A percentile compares a stretch with the other conserved stretches of the same genome.
phyloP scores from a whole-genome alignment of 2,329 filamentous ascomycete species.

The Talaromyces piceae region DNA sequence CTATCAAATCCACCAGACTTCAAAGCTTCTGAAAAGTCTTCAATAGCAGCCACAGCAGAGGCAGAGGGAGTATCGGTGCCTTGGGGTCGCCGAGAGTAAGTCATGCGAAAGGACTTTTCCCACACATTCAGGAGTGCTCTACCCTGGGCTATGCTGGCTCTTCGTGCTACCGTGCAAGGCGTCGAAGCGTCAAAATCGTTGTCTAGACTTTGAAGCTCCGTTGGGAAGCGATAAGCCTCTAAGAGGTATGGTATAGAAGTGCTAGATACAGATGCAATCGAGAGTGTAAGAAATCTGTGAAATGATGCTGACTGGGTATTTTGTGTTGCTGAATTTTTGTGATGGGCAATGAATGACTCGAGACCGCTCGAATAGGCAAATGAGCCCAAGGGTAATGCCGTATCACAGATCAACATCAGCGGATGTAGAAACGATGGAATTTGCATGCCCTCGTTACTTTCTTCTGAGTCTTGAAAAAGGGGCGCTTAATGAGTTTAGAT shows the following conservation, averaged over 20 bases:
- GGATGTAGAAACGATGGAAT: conserved; percentile 37
- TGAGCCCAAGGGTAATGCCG: conserved; percentile 56
- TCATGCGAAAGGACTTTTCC: conserved; percentile 46
- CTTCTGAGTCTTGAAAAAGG: neutral
- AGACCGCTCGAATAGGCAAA: conserved; percentile 60
- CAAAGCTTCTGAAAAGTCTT: conserved; percentile 31
- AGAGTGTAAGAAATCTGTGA: conserved; percentile 50
- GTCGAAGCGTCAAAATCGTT: conserved; percentile 59
- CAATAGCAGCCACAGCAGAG: conserved; percentile 24
- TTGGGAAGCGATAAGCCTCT: conserved; percentile 45
- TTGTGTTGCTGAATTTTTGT: conserved; percentile 31
- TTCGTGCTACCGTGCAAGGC: conserved; percentile 54
- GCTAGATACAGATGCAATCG: conserved; percentile 50
- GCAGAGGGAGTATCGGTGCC: conserved; percentile 11
- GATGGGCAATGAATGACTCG: conserved; percentile 57
- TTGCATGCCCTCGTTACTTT: neutral
- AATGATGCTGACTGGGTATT: conserved; percentile 38
- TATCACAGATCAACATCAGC: conserved; percentile 56
- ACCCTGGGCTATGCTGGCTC: conserved; percentile 55
- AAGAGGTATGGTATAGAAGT: conserved; percentile 56
- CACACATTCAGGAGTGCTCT: conserved; percentile 53
- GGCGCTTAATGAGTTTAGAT: neutral
- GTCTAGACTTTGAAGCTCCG: conserved; percentile 46
- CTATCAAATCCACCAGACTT: conserved; percentile 21
- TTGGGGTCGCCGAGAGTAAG: conserved; percentile 19